Percentiles rank a stretch among this genome's conserved stretches.
Conservation (phyloP, 2,329 filamentous ascomycete genomes). For the Xylariaceae sp. region DNA sequence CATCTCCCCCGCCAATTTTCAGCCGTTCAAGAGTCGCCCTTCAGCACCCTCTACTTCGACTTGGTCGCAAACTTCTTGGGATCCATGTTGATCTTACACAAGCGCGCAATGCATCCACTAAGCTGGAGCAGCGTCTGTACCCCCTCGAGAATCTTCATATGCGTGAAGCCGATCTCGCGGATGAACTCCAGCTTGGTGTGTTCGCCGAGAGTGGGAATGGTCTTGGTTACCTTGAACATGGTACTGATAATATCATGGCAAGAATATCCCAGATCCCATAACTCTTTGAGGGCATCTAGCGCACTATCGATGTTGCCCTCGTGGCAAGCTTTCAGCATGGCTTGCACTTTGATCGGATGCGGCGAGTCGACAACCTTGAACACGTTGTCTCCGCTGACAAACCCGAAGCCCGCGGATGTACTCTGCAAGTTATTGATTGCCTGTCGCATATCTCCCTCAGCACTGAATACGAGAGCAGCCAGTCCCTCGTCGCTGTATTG, state of each 20-base stretch:
- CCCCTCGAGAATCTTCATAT: slow-evolving; percentile 98
- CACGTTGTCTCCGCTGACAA: slow-evolving; percentile 96
- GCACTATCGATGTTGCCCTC: slow-evolving; percentile 87
- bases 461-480: slow-evolving; percentile 93
- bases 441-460: slow-evolving; percentile 97
- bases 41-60: slow-evolving; percentile 22
- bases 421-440: slow-evolving; percentile 98
- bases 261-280: slow-evolving; percentile 96
- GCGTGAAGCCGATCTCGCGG: slow-evolving; percentile 96
- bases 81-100: slow-evolving; percentile 97
- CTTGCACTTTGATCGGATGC: slow-evolving; percentile 96
- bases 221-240: slow-evolving; percentile 98
- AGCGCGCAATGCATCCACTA: slow-evolving; percentile 83
- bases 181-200: slow-evolving; percentile 97
- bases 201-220: slow-evolving; percentile 85
- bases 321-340: slow-evolving; percentile 96
- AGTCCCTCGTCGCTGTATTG: slow-evolving; percentile 89
- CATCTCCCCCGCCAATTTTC: not conserved
- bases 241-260: slow-evolving; percentile 98
- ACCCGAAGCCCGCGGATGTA: slow-evolving; percentile 87
- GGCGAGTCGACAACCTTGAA: slow-evolving; percentile 97
- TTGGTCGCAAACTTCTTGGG: slow-evolving; percentile 65
- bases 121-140: slow-evolving; percentile 93
- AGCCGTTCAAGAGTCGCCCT: not conserved
- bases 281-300: slow-evolving; percentile 78